A percentile compares a stretch with the other conserved stretches of the same genome.
Evolutionary conservation across 345 rosid species (phyloP).

Genomic region (Salix udensis): DNA sequence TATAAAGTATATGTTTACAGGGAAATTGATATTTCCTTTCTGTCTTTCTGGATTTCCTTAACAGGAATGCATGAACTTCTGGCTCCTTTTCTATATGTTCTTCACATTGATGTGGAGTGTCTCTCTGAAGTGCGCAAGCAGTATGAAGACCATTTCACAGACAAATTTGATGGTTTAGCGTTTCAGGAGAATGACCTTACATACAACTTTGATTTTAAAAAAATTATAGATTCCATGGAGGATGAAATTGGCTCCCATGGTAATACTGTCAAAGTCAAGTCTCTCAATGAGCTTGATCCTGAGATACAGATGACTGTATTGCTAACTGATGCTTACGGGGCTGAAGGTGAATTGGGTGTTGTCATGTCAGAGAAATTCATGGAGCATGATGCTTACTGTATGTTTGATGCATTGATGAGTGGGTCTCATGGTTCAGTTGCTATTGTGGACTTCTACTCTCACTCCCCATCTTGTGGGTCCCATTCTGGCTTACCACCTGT

Average conservation of each 20-base stretch:
- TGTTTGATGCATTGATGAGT: constrained; percentile 94
- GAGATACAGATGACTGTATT: constrained; percentile 59
- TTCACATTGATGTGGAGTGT: constrained; percentile 76
- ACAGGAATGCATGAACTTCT: constrained; percentile 97
- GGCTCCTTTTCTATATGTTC: constrained; percentile 90
- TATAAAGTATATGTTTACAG: not conserved
- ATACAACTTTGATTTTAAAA: constrained; percentile 80
- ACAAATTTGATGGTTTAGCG: constrained; percentile 77
- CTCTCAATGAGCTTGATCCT: constrained; percentile 79
- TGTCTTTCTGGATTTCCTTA: constrained; percentile 11
- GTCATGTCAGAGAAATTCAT: constrained; percentile 91
- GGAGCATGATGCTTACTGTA: constrained; percentile 97
- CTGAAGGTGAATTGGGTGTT: constrained; percentile 96
- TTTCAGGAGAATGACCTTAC: constrained; percentile 67
- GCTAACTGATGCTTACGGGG: constrained; percentile 90
- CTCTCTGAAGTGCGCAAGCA: constrained; percentile 76
- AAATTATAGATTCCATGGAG: constrained; percentile 55
- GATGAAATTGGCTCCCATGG: constrained; percentile 53
- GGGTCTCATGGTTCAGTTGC: constrained; percentile 73
- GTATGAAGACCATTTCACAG: constrained; percentile 81
- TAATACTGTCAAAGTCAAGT: constrained; percentile 43
- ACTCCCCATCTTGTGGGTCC: constrained; percentile 49
- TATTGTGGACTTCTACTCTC: constrained; percentile 75
- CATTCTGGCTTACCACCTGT: constrained; percentile 71
- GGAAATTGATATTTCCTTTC: not conserved